A percentile compares a stretch with the other conserved stretches of the same genome.
Conservation (phyloP, 2,329 filamentous ascomycete genomes). For the Microcyclosporella mali region DNA sequence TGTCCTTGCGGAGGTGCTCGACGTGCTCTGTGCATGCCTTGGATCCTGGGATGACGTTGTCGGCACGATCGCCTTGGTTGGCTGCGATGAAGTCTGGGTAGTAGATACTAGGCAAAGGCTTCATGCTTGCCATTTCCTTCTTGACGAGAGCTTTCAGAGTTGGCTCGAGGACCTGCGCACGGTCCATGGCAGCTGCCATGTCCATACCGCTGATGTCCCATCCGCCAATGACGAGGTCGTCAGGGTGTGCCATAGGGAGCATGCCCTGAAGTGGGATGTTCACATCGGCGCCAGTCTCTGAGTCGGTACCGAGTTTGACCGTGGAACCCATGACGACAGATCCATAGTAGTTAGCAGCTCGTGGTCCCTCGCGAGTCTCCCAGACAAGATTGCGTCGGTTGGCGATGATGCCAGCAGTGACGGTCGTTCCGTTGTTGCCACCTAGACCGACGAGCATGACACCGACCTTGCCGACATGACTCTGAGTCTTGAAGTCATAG, state of each 20-base stretch:
- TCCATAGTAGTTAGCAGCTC: slow-evolving; percentile 92
- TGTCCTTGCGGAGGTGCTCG: slow-evolving; percentile 86
- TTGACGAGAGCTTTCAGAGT: slow-evolving; percentile 80
- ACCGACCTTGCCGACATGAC: slow-evolving; percentile 85
- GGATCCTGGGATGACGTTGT: slow-evolving; percentile 77
- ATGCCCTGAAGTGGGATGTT: slow-evolving; percentile 94
- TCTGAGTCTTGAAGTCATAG: slow-evolving; percentile 97
- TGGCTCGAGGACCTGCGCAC: slow-evolving; percentile 91
- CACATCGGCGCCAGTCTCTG: slow-evolving; percentile 77
- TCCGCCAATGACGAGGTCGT: slow-evolving; percentile 88
- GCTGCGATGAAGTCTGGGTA: slow-evolving; percentile 99
- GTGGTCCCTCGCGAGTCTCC: slow-evolving; percentile 88
- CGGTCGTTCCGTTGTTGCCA: slow-evolving; percentile 96
- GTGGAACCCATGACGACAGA: slow-evolving; percentile 96
- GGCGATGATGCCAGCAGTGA: slow-evolving; percentile 94
- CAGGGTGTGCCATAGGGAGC: slow-evolving; percentile 83
- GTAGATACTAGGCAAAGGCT: slow-evolving; percentile 90
- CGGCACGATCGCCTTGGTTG: slow-evolving; percentile 93
- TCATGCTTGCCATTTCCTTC: slow-evolving; percentile 88
- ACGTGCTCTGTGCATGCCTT: slow-evolving; percentile 85
- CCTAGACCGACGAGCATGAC: slow-evolving; percentile 98
- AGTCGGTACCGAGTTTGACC: slow-evolving; percentile 88
- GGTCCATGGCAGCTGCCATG: slow-evolving; percentile 87
- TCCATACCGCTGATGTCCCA: slow-evolving; percentile 96
- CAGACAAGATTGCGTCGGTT: slow-evolving; percentile 81